These are phyloP conservation scores for Hanseniaspora hatyaiensis DNA, from an alignment of 805 yeast genomes.

Conservation along the genomic window DNA sequence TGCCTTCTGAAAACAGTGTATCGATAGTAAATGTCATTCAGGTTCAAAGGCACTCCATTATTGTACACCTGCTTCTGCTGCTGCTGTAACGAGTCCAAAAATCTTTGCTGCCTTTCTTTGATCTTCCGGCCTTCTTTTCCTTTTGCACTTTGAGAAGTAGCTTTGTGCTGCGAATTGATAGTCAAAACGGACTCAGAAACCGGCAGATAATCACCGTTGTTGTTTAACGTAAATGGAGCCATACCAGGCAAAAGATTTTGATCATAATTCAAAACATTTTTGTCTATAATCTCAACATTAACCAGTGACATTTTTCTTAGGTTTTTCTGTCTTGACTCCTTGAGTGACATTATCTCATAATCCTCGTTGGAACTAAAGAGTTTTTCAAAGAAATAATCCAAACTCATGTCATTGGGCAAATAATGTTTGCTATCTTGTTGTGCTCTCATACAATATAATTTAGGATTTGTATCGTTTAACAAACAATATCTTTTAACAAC, in stretches of 20 bases:
- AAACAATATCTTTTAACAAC: constrained; percentile 30
- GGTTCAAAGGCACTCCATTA: constrained; percentile 13
- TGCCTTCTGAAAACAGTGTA: constrained; percentile 75
- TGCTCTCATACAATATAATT: constrained; percentile 30
- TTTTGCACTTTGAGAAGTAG: no score
- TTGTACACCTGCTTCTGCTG: neutral
- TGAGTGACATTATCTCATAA: constrained; percentile 36
- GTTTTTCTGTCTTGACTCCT: constrained; percentile 31
- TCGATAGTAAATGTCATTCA: constrained; percentile 56
- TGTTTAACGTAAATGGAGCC: constrained; percentile 28
- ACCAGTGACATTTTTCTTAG: constrained; percentile 17
- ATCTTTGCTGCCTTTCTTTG: neutral
- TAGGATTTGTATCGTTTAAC: constrained; percentile 30
- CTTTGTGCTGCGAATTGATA: no score
- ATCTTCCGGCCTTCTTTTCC: neutral
- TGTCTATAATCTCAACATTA: neutral
- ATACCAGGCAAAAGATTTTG: constrained; percentile 29
- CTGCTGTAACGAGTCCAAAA: neutral
- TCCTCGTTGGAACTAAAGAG: constrained; percentile 33
- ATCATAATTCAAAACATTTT: constrained; percentile 18
- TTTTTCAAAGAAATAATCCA: neutral
- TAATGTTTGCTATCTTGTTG: constrained; percentile 28
- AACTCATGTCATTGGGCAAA: constrained; percentile 32
- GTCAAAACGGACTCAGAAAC: no score
- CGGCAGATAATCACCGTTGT: constrained; percentile 21